Percentiles rank a stretch among this genome's conserved stretches.
These are phyloP conservation scores for Rhodotorula sp. DNA, from an alignment of 1,284 basidiomycete species.

Conservation along the genomic window DNA sequence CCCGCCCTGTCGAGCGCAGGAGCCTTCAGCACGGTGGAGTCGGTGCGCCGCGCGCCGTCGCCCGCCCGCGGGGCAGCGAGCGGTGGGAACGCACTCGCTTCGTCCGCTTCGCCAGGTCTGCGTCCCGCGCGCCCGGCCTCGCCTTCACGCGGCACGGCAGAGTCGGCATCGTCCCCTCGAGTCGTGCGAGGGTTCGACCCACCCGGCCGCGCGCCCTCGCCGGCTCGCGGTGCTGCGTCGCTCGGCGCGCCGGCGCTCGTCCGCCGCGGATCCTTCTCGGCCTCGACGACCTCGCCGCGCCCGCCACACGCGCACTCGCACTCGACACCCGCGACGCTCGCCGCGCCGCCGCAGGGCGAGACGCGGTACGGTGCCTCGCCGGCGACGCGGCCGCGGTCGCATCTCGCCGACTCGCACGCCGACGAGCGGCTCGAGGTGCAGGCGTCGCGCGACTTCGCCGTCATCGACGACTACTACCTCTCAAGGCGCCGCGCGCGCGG, in stretches of 20 bases:
- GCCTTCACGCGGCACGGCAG: no score
- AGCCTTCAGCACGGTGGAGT: no score
- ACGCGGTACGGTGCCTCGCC: background rate
- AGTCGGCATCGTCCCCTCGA: background rate
- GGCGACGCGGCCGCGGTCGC: conserved; percentile 5
- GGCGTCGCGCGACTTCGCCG: conserved; percentile 21
- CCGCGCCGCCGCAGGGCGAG: background rate
- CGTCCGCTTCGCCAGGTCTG: no score
- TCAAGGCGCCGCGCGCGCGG: background rate
- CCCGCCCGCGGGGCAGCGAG: no score
- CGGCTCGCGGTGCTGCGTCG: background rate
- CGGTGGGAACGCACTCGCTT: no score
- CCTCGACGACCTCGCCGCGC: background rate
- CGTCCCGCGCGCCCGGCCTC: no score
- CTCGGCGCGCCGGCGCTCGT: background rate
- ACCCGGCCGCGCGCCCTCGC: background rate
- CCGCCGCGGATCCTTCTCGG: background rate
- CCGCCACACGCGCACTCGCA: background rate
- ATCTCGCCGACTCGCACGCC: background rate
- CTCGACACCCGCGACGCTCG: background rate
- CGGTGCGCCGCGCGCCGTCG: no score
- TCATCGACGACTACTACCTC: conserved; percentile 21
- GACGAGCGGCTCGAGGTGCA: conserved; percentile 20
- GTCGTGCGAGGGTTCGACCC: conserved; percentile 10
- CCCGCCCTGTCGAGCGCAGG: background rate